Evolutionary conservation across 1,284 basidiomycete genomes (phyloP).

Genomic region (Melampsora americana): DNA sequence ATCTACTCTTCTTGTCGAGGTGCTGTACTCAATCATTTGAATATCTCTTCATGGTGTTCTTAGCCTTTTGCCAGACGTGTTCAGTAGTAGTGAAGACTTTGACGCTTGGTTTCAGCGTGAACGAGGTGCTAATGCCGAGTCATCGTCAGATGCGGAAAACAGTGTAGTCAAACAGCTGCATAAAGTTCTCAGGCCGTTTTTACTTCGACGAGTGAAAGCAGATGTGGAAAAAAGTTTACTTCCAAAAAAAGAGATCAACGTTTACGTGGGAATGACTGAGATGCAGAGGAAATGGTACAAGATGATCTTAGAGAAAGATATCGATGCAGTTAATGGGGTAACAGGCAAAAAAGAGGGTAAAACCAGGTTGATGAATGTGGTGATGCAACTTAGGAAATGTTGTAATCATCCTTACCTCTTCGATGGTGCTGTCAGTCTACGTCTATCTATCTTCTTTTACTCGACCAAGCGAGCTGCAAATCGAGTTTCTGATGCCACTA

Average conservation of each 20-base stretch:
- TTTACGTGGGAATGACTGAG: constrained; percentile 94
- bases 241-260: constrained; percentile 99
- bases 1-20: neutral
- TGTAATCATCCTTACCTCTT: constrained; percentile 62
- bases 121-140: constrained; percentile 12
- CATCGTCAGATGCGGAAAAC: constrained; percentile 54
- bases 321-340: constrained; percentile 91
- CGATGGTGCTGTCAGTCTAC: constrained; percentile 44
- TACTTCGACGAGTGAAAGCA: constrained; percentile 88
- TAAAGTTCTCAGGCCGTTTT: constrained; percentile 91
- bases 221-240: constrained; percentile 96
- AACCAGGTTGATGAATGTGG: constrained; percentile 95
- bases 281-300: constrained; percentile 92
- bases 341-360: constrained; percentile 98
- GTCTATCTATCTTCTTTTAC: neutral
- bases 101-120: constrained; percentile 70
- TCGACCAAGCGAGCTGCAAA: neutral
- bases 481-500: neutral
- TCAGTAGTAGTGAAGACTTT: constrained; percentile 60
- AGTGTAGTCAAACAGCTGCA: constrained; percentile 90
- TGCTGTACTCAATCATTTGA: neutral
- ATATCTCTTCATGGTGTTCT: neutral
- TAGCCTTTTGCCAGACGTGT: constrained; percentile 55
- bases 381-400: constrained; percentile 77
- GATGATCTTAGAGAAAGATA: constrained; percentile 94